Evolutionary conservation across 2,329 filamentous ascomycete genomes (phyloP).

Genomic region (Botryotinia narcissicola): DNA sequence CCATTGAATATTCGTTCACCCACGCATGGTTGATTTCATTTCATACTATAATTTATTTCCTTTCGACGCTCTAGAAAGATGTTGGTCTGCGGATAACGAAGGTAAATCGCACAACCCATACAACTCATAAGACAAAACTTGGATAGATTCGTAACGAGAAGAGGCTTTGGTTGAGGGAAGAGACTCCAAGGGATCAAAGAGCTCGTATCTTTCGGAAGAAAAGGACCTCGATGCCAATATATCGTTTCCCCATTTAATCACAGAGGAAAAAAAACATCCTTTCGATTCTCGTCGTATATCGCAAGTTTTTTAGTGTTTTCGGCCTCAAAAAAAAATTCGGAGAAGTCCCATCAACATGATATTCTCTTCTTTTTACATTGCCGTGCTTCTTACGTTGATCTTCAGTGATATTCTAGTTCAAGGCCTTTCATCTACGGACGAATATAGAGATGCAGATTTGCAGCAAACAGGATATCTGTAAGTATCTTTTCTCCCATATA

Average conservation of each 20-base stretch:
- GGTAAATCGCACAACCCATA: background rate
- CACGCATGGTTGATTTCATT: background rate
- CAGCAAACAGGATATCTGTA: slow-evolving; percentile 16
- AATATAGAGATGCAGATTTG: slow-evolving; percentile 16
- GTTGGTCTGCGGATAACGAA: background rate
- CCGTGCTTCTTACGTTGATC: background rate
- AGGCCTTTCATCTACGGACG: slow-evolving; percentile 4
- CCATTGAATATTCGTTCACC: background rate
- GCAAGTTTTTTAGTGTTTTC: background rate
- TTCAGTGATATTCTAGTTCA: background rate
- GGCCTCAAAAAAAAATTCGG: background rate
- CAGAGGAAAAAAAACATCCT: no score
- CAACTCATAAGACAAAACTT: background rate
- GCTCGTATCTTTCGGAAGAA: background rate
- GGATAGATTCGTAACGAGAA: background rate
- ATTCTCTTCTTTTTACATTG: background rate
- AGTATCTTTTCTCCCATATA: background rate
- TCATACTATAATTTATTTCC: background rate
- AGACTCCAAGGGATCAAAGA: background rate
- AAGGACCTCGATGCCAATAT: background rate
- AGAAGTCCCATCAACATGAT: background rate
- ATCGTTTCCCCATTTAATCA: background rate
- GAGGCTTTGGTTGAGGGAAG: background rate
- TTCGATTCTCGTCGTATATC: background rate
- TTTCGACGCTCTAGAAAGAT: background rate